Base-by-base conservation (phyloP, 331 rosid genomes). In the Arachis monticola region DNA sequence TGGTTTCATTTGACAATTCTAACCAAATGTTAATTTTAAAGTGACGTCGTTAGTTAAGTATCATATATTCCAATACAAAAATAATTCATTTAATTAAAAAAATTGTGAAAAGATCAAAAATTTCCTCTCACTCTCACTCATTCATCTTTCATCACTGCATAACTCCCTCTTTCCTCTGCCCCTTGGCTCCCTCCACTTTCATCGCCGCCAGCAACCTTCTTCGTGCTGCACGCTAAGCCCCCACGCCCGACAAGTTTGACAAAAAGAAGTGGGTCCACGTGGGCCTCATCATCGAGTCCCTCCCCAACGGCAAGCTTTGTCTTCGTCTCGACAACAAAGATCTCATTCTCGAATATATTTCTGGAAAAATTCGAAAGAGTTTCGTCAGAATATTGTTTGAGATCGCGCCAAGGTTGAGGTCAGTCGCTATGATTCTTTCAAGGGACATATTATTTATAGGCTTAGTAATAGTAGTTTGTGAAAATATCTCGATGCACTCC, bases 391-490 rank as follows among this genome's bases (percentile, higher is more conserved):
- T 94, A 4, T 80, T 94, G 63, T 95, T 96, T 5, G 97, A 10
- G 99, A 94, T 56, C 87, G 96, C 67, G 97, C 92, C 42, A 87
- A 79, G 63, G 93, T 92, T 32, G 99, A 94, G 80, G 99, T 94
- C 12, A 92, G 87, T 61, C 96, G 99, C 60, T 94, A 94, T 50
- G 97, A 94, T 35, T 84, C 97, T 5, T 86, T 91, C 47, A 86
- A 77, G 74, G 99, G 97, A 58, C 96, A 96, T 11, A 94, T 92
- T 60, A 83, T 90, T 71, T 87, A 88, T 32, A 80, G 97, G 67
- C 77, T 88, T n/a, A 88, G 96, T 0, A 83, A 3, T 46, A 67
- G 7, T 8, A 5, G 80, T 73, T 78, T 78, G 77, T 69, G 42
- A 55, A 74, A 82, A 73, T 31, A 11, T 14, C 56, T 67, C 41